Evolutionary conservation across 2,329 filamentous ascomycete genomes (phyloP).

Genomic region (Diplodia mutila): DNA sequence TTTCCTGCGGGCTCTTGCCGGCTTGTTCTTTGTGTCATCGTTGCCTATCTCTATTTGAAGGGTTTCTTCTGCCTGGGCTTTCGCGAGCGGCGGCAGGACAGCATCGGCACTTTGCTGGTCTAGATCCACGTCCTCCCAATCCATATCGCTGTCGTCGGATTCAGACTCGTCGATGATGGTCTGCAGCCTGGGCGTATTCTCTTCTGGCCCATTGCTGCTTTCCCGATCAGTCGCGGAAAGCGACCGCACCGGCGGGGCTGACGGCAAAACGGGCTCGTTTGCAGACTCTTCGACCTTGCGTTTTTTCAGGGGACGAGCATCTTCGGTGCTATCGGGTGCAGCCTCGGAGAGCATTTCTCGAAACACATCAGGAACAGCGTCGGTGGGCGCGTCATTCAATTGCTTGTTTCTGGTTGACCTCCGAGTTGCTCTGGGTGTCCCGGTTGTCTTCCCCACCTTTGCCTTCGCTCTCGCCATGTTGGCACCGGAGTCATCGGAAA

Average conservation of each 20-base stretch:
- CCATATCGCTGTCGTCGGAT: constrained; percentile 57
- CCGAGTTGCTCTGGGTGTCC: background rate
- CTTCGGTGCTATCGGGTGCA: constrained; percentile 38
- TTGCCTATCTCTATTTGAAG: constrained; percentile 44
- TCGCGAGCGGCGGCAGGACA: constrained; percentile 30
- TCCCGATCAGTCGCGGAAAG: constrained; percentile 26
- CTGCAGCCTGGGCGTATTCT: constrained; percentile 38
- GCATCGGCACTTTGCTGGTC: constrained; percentile 33
- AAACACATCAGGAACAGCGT: constrained; percentile 48
- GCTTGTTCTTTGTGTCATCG: constrained; percentile 38
- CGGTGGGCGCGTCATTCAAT: constrained; percentile 24
- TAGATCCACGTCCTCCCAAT: constrained; percentile 64
- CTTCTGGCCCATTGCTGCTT: constrained; percentile 30
- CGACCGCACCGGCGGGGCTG: background rate
- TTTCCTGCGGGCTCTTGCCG: constrained; percentile 49
- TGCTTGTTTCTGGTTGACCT: constrained; percentile 8
- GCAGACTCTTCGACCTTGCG: constrained; percentile 27
- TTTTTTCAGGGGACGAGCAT: constrained; percentile 44
- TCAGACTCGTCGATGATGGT: constrained; percentile 53
- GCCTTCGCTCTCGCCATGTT: constrained; percentile 21
- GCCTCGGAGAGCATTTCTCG: constrained; percentile 52
- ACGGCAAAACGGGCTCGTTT: background rate
- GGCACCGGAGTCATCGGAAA: background rate
- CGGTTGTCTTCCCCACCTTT: background rate
- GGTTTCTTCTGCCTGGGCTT: constrained; percentile 42